Evolutionary conservation across 2,329 filamentous ascomycete genomes (phyloP), one percentile per base, ranked within the genome.

Genomic region (Atkinsonella hypoxylon): DNA sequence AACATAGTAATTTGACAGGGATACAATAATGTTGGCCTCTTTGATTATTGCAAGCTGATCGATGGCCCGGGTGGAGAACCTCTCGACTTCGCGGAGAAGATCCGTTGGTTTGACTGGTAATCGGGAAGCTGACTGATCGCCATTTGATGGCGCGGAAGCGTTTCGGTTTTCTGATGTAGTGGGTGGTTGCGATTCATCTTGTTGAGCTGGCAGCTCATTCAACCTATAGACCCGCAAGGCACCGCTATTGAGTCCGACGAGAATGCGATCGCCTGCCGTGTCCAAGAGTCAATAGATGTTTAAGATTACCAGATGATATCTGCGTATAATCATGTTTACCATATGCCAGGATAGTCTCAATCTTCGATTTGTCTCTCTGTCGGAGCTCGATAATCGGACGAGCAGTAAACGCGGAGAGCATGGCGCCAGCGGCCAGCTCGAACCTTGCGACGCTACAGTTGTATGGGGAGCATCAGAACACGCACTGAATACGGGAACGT

Each of bases 331-430:
- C 22, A 17, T 41, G 49, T 68, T 52, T 76, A 88, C 86, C 89
- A 70, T 95, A 88, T 54, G 91, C 88, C 45, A 97, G 78, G 58
- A 98, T 88, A 47, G 88, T 93, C 71, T 98, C 93, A 70, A 98
- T 95, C 75, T 86, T 93, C 58, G 88, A 94, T 75, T 94, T 96
- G 80, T 97, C 91, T 69, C 88, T 85, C 69, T 83, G 83, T 73
- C 87, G 90, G 62, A 98, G 85, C 86, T 98, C 93, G 76, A 97
- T 87, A 67, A 98, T 91, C 57, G 90, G 87, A 64, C 88, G 87
- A 73, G 93, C 90, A 60, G 87, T 95, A 72, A 98, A 98, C 65
- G 93, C 93, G 70, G 91, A 94, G 70, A 98, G 85, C 93, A 96
- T 96, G 69, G 74, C 75, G 67, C 55, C 57, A 67, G 62, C 58